phyloP scores from a whole-genome alignment of 2,329 filamentous ascomycete species.

The Diaporthe citriasiana region DNA sequence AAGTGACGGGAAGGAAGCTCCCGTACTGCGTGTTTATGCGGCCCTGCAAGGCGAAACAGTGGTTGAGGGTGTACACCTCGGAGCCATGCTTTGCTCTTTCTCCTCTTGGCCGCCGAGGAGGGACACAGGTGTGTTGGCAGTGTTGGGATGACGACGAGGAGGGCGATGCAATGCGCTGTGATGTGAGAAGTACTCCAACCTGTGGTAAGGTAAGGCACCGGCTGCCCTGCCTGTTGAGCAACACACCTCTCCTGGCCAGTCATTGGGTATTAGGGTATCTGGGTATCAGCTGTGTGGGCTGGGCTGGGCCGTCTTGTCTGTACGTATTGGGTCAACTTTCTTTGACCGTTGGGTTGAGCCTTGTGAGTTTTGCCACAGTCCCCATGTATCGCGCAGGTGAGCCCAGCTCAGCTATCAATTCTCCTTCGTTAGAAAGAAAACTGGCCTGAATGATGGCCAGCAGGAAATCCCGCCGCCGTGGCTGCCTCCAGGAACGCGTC shows the following conservation, averaged over 20 bases:
- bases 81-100: background rate
- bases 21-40: constrained; percentile 27
- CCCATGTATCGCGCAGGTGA: background rate
- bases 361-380: constrained; percentile 1
- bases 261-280: background rate
- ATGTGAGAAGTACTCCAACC: no score
- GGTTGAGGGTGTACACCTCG: background rate
- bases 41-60: constrained; percentile 10
- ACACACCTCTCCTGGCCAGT: background rate
- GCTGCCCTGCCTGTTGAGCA: constrained; percentile 2
- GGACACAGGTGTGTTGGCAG: constrained; percentile 31
- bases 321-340: constrained; percentile 7
- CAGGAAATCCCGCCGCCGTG: background rate
- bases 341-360: constrained; percentile 18
- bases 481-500: constrained; percentile 22
- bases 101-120: constrained; percentile 17
- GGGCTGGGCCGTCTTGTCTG: constrained; percentile 15
- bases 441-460: background rate
- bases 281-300: background rate
- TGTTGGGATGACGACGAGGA: constrained; percentile 24
- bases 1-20: constrained; percentile 31
- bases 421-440: no score
- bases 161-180: background rate
- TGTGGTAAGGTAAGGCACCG: background rate
- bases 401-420: constrained; percentile 3